Percentiles rank a stretch among this genome's conserved stretches.
phyloP scores from a whole-genome alignment of 257 asterid genomes.

The Craterostigma plantagineum region DNA sequence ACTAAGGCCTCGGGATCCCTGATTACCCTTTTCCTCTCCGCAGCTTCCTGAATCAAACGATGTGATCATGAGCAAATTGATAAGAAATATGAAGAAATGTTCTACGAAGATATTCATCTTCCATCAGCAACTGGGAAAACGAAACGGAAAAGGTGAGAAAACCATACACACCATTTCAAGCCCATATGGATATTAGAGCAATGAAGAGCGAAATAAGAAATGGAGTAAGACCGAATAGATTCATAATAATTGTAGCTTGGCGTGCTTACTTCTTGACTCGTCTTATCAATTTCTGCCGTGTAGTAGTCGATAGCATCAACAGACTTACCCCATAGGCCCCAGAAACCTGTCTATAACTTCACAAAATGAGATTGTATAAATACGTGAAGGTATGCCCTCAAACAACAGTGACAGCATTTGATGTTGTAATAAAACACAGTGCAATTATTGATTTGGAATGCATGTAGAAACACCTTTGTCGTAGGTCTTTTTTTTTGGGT shows the following conservation, averaged over 20 bases:
- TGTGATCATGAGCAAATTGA: no score
- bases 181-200: background rate
- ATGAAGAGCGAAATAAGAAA: background rate
- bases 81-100: conserved; percentile 5
- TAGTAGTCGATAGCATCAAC: conserved; percentile 89
- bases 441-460: no score
- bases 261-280: conserved; percentile 51
- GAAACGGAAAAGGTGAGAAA: background rate
- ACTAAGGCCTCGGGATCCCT: conserved; percentile 60
- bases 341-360: conserved; percentile 65
- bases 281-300: conserved; percentile 42
- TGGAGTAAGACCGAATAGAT: background rate
- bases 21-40: conserved; percentile 63
- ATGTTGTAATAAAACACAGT: conserved; percentile 6
- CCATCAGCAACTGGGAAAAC: background rate
- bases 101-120: background rate
- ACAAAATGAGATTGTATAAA: conserved; percentile 7
- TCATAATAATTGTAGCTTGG: conserved; percentile 1
- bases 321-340: conserved; percentile 71
- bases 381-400: background rate
- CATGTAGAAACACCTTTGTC: conserved; percentile 34
- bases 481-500: conserved; percentile 52
- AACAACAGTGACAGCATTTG: conserved; percentile 3
- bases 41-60: conserved; percentile 88
- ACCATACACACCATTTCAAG: background rate